Base-by-base conservation (phyloP, 2,329 filamentous ascomycete species). In the Passalora sequoiae region DNA sequence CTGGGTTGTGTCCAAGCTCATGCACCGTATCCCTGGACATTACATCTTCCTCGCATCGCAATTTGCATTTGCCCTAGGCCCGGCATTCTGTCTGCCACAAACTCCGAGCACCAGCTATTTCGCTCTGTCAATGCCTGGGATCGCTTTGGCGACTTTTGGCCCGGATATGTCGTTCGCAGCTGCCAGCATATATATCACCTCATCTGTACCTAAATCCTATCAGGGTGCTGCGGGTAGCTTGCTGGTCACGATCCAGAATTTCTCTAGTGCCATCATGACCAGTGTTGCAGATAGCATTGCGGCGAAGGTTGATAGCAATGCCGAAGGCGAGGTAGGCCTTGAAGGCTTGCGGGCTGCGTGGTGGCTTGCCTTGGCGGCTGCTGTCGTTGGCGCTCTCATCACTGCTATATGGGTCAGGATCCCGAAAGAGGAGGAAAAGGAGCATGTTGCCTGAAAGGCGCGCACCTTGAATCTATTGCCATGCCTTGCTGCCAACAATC, bases 151-250 rank as follows among this genome's bases (percentile, higher is more conserved):
- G 0, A 72, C 69, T 0, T 72, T 73, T 33, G 70, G 70, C 0
- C 70, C 70, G 0, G 70, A 73, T 35, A 57, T 73, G 39, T 66
- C 66, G 20, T 73, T 73, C 45, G 69, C 70, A 0, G 70, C 70
- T 0, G 69, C 69, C 1, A 67, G 66, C n/a, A 72, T 73, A 32
- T 72, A 72, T 55, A 71, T 73, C 45, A 73, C 69, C 0, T 67
- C 63, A 8, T 70, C 64, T 37, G 69, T 73, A 4, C 64, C 68
- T 1, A 53, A 69, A n/a, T 69, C 64, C 1, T 72, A 72, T 40
- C 70, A 73, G 46, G 70, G 69, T 3, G 66, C 64, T 8, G 70
- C 70, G 0, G 70, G 69, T 1, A 71, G 69, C 41, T 45, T 73
- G 45, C 54, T 73, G 4, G 69, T 72, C 1, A 73, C 69, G 17